These are phyloP conservation scores for Pythium sp. DNA, from an alignment of 352 stramenopile species.

Conservation along the genomic window DNA sequence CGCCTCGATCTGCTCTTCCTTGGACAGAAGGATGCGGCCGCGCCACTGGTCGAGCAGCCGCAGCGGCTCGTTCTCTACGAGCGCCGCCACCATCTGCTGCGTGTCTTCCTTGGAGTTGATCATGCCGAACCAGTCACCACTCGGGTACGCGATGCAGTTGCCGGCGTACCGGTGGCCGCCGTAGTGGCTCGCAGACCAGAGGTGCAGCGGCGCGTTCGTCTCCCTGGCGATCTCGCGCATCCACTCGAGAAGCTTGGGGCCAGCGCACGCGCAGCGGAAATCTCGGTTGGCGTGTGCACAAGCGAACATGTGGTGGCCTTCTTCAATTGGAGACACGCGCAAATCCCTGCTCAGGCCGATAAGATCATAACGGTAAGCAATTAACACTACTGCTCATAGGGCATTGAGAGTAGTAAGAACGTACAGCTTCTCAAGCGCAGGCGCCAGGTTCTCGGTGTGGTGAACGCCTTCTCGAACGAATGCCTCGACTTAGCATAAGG, in stretches of 20 bases:
- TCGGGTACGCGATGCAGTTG: slow-evolving; percentile 72
- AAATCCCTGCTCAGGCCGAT: slow-evolving; percentile 28
- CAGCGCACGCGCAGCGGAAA: slow-evolving; percentile 69
- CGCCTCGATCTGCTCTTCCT: slow-evolving; percentile 44
- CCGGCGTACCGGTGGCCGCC: slow-evolving; percentile 72
- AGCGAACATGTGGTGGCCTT: slow-evolving; percentile 61
- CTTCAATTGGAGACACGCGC: slow-evolving; percentile 31
- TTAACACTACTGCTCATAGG: neutral
- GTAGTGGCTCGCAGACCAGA: slow-evolving; percentile 70
- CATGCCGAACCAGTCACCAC: slow-evolving; percentile 73
- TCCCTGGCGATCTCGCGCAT: slow-evolving; percentile 39
- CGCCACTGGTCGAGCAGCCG: slow-evolving; percentile 56
- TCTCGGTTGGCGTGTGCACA: slow-evolving; percentile 64
- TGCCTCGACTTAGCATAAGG: slow-evolving; percentile 22
- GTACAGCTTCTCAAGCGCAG: slow-evolving; percentile 33
- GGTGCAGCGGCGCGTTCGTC: slow-evolving; percentile 29
- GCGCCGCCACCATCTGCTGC: slow-evolving; percentile 34
- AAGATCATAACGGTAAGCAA: neutral
- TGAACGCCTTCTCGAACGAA: slow-evolving; percentile 36
- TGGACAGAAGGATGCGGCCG: slow-evolving; percentile 52
- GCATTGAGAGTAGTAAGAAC: slow-evolving; percentile 2
- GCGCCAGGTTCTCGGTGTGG: slow-evolving; percentile 27
- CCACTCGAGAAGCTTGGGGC: slow-evolving; percentile 66
- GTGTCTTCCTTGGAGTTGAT: slow-evolving; percentile 58
- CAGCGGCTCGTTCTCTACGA: slow-evolving; percentile 42